phyloP scores from a whole-genome alignment of 208 protist genomes.

The Naegleria fowleri region DNA sequence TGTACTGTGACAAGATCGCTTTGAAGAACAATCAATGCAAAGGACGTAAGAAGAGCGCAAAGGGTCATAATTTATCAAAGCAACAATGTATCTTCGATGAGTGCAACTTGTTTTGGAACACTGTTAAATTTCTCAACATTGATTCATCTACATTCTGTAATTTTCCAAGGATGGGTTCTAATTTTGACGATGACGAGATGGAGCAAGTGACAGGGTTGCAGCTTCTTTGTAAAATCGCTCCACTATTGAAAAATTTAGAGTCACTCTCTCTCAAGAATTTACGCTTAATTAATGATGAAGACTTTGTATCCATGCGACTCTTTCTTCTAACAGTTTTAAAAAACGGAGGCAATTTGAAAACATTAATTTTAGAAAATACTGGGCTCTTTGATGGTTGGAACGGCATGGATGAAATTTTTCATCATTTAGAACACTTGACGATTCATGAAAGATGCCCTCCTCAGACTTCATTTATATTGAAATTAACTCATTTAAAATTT shows the following conservation, averaged over 20 bases:
- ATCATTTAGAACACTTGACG: neutral
- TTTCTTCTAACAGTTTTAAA: neutral
- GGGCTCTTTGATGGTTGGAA: neutral
- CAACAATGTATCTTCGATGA: neutral
- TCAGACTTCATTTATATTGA: neutral
- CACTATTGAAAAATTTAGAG: neutral
- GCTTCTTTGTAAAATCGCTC: neutral
- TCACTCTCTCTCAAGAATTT: neutral
- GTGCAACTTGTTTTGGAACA: neutral
- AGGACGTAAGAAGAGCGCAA: neutral
- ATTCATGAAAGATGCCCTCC: neutral
- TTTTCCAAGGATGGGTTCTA: neutral
- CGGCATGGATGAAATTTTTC: neutral
- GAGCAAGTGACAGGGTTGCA: neutral
- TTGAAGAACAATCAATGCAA: neutral
- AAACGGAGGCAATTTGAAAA: neutral
- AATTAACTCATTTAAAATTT: neutral
- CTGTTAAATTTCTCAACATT: neutral
- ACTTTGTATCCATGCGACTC: neutral
- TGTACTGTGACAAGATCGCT: neutral
- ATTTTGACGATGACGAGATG: neutral
- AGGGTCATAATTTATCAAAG: neutral
- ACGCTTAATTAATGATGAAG: neutral
- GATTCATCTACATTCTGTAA: neutral
- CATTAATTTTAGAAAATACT: neutral